A percentile compares a stretch with the other conserved stretches of the same genome.
These are phyloP conservation scores for Russula foetens DNA, from an alignment of 768 basidiomycete species.

Conservation along the genomic window DNA sequence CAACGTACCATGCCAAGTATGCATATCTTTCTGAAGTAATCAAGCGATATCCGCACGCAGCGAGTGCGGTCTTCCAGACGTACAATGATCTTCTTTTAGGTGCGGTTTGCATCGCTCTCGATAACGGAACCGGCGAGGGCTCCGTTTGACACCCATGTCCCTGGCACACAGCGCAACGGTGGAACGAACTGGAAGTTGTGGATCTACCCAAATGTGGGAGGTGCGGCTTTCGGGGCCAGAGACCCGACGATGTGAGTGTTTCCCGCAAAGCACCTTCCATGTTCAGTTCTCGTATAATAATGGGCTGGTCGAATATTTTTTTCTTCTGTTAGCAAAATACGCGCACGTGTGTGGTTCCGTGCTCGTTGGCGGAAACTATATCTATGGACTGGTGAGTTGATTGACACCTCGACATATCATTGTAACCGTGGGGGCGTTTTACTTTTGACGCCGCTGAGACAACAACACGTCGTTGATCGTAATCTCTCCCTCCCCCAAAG, in stretches of 20 bases:
- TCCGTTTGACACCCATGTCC: background rate
- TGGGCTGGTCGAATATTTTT: no score
- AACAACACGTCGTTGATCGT: no score
- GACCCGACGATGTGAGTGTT: conserved; percentile 7
- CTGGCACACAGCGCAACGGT: conserved; percentile 9
- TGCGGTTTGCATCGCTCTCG: background rate
- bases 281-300: no score
- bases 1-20: background rate
- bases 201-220: conserved; percentile 16
- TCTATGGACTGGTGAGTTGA: conserved; percentile 16
- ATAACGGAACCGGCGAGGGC: background rate
- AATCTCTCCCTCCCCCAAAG: no score
- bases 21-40: background rate
- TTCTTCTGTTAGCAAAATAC: background rate
- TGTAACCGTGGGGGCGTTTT: no score
- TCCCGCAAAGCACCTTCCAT: background rate
- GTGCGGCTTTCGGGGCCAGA: conserved; percentile 13
- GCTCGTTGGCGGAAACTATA: conserved; percentile 6
- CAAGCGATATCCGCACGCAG: conserved; percentile 3
- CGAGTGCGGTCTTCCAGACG: conserved; percentile 14
- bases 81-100: conserved; percentile 19
- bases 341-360: conserved; percentile 7
- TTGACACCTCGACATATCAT: background rate
- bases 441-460: no score
- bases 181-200: conserved; percentile 13